These are phyloP conservation scores for Stentor roeselii DNA, from an alignment of 73 alveolate species.

Conservation along the genomic window DNA sequence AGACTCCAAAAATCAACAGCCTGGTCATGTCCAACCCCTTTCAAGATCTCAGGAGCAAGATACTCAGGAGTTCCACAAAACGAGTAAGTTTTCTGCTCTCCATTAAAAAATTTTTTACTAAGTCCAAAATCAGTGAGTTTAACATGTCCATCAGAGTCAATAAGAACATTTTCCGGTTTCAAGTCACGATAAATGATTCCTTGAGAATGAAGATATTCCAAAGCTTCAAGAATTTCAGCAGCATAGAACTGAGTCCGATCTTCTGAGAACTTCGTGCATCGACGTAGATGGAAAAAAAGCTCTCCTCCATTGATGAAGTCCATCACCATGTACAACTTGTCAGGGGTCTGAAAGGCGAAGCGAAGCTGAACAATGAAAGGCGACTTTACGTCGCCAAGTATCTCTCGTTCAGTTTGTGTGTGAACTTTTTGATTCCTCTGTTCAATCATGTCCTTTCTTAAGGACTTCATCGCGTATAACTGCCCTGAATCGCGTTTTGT, in stretches of 20 bases:
- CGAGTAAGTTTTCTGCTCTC: slow-evolving; percentile 53
- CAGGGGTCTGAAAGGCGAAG: slow-evolving; percentile 88
- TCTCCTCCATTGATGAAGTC: slow-evolving; percentile 97
- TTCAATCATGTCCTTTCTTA: slow-evolving; percentile 58
- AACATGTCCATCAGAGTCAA: slow-evolving; percentile 89
- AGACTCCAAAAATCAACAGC: slow-evolving; percentile 73
- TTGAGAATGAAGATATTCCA: slow-evolving; percentile 82
- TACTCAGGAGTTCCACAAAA: slow-evolving; percentile 86
- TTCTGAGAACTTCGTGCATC: slow-evolving; percentile 76
- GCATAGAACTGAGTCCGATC: slow-evolving; percentile 77
- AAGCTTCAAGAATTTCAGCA: slow-evolving; percentile 86
- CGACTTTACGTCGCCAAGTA: slow-evolving; percentile 68
- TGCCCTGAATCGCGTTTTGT: slow-evolving; percentile 58
- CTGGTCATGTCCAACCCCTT: slow-evolving; percentile 55
- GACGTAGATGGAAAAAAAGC: slow-evolving; percentile 80
- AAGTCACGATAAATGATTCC: slow-evolving; percentile 90
- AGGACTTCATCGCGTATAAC: slow-evolving; percentile 86
- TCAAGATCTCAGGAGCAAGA: slow-evolving; percentile 77
- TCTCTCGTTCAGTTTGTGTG: slow-evolving; percentile 65
- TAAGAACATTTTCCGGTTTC: slow-evolving; percentile 96
- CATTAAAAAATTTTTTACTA: slow-evolving; percentile 57
- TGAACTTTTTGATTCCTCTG: slow-evolving; percentile 39
- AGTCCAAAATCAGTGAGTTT: slow-evolving; percentile 96
- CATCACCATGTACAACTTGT: slow-evolving; percentile 86
- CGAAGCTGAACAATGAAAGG: slow-evolving; percentile 92